A percentile compares a stretch with the other conserved stretches of the same genome.
Evolutionary conservation across 2,329 filamentous ascomycete genomes (phyloP).

Genomic region (Penicillium polonicum): DNA sequence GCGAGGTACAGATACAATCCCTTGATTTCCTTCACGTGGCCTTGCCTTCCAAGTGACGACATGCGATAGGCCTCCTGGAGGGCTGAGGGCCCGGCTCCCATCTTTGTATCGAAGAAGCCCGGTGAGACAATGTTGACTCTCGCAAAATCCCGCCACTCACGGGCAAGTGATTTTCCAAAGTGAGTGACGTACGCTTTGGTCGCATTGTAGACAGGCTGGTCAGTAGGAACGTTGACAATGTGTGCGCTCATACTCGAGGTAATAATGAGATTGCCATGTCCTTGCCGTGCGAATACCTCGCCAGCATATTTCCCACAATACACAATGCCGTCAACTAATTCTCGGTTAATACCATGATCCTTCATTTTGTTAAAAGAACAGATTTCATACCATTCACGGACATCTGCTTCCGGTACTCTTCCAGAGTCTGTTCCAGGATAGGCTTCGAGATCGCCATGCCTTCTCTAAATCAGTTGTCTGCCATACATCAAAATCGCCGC

Average conservation of each 20-base stretch:
- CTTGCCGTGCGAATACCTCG: constrained; percentile 46
- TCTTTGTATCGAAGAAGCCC: constrained; percentile 57
- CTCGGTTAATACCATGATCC: background rate
- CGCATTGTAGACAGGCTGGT: constrained; percentile 58
- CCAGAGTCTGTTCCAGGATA: constrained; percentile 53
- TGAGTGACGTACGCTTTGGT: constrained; percentile 58
- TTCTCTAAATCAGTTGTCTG: constrained; percentile 13
- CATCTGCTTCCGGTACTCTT: constrained; percentile 54
- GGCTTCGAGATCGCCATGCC: constrained; percentile 56
- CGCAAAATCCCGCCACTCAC: constrained; percentile 59
- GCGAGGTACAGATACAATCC: constrained; percentile 48
- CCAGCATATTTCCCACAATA: constrained; percentile 48
- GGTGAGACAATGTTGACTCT: constrained; percentile 57
- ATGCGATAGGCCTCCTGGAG: constrained; percentile 50
- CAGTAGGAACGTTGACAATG: constrained; percentile 54
- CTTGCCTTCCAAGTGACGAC: constrained; percentile 46
- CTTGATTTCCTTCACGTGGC: constrained; percentile 38
- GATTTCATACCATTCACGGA: constrained; percentile 51
- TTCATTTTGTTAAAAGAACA: constrained; percentile 3
- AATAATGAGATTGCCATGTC: constrained; percentile 49
- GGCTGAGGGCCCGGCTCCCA: constrained; percentile 48
- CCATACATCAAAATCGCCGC: background rate
- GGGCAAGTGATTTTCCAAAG: constrained; percentile 55
- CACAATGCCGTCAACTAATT: constrained; percentile 48
- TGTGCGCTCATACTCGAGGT: constrained; percentile 52